Base-by-base conservation (phyloP, 257 asterid species). In the Apocynum venetum region DNA sequence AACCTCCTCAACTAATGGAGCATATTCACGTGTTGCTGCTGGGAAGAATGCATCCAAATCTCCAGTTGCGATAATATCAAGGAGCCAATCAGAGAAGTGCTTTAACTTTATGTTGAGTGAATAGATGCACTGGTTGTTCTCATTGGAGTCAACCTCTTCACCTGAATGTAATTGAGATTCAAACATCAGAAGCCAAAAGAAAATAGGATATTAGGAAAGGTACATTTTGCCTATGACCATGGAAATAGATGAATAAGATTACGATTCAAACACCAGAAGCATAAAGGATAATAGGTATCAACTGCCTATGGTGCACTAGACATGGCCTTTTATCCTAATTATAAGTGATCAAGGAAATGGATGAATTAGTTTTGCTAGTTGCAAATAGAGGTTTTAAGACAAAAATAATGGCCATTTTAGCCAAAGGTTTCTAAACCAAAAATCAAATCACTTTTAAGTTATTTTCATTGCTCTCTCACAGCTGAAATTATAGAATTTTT, bases 11-110 rank as follows among this genome's bases (percentile, higher is more conserved):
- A 95, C 97, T 14, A 95, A 82, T 1, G 98, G 98, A 74, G 98
- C 98, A 82, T 95, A 92, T 82, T 95, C 98, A 46, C 98, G 96
- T 0, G 98, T 91, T 47, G 98, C 98, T n/a, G 98, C 98, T 20
- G 98, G 98, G 81, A 92, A 95, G 80, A 92, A 92, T 19, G 97
- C 92, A 82, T 95, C 98, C 88, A 95, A 84, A 89, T 95, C 98
- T 74, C 98, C 98, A 0, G 96, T 95, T 57, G 98, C 97, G 82
- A 95, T 90, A 84, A 95, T 93, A 82, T 92, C 98, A 14, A 95
- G 90, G 25, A 95, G 96, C 98, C 98, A 95, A 76, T 95, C 94
- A 0, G 98, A 95, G 82, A 95, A 95, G 86, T 91, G 90, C 89
- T 91, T 95, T 89, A 95, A 75, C 88, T 88, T 87, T 20, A 90